Conservation (phyloP, 306 rosid species). For the Cotoneaster glaucophyllus region DNA sequence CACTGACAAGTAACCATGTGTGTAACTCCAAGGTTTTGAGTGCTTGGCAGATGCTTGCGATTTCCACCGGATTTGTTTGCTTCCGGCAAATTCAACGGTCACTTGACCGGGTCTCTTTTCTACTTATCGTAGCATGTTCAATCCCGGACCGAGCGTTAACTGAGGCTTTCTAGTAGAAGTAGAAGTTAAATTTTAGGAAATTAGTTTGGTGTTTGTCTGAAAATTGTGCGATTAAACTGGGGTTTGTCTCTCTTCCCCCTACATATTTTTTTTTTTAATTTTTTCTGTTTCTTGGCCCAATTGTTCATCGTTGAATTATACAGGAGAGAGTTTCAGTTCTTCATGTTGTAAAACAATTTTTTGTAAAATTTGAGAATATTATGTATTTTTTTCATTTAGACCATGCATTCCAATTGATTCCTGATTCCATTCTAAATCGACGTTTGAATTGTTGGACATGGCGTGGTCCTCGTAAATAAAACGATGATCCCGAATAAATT, state of each 20-base stretch:
- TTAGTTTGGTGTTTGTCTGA: not conserved
- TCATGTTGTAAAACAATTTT: not conserved
- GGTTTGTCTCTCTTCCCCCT: not conserved
- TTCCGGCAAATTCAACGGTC: not conserved
- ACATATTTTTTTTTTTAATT: not conserved
- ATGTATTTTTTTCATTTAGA: not conserved
- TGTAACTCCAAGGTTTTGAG: slow-evolving; percentile 28
- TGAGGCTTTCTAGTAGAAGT: not conserved
- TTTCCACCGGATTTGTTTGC: slow-evolving; percentile 2
- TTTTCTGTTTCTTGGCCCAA: not conserved
- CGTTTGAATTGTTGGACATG: not conserved
- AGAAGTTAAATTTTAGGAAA: not conserved
- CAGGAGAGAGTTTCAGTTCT: not conserved
- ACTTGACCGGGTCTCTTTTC: not conserved
- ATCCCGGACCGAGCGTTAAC: not conserved
- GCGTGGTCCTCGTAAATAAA: too few relatives aligned
- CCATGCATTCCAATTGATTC: not conserved
- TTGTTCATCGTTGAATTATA: not conserved
- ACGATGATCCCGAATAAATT: accelerated
- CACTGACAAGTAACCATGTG: slow-evolving; percentile 16
- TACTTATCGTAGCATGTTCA: not conserved
- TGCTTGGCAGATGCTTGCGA: slow-evolving; percentile 23
- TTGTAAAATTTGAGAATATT: too few relatives aligned
- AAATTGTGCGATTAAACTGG: not conserved
- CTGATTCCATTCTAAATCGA: not conserved